Conservation (phyloP, 2,329 filamentous ascomycete genomes). For the Colletotrichum sp. region DNA sequence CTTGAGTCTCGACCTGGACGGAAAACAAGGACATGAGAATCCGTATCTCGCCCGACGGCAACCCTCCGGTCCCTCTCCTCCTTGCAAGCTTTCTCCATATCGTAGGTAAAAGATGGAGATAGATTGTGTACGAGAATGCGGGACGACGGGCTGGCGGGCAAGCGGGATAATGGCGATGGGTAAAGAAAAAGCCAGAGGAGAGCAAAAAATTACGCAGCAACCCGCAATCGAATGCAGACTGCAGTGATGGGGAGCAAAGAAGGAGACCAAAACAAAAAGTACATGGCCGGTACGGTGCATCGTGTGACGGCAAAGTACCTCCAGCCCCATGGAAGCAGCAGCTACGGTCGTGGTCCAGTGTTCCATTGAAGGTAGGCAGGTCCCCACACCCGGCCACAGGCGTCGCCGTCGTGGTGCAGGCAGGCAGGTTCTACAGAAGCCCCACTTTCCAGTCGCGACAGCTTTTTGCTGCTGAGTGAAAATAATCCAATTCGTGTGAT, state of each 20-base stretch:
- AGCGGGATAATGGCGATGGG: background rate
- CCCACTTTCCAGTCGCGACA: slow-evolving; percentile 2
- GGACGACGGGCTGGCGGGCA: background rate
- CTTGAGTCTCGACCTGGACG: background rate
- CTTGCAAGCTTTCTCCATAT: background rate
- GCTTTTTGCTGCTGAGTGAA: slow-evolving; percentile 21
- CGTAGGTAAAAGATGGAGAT: background rate
- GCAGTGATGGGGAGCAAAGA: background rate
- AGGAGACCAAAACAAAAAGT: background rate
- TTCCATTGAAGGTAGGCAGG: background rate
- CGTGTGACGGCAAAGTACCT: background rate
- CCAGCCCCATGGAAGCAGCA: background rate
- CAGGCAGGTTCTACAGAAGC: background rate
- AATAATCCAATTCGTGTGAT: slow-evolving; percentile 21
- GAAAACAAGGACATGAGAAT: background rate
- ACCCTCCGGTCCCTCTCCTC: background rate
- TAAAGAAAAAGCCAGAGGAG: background rate
- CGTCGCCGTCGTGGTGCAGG: background rate
- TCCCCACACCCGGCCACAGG: background rate
- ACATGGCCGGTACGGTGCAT: background rate
- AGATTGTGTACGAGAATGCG: background rate
- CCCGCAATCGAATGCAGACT: background rate
- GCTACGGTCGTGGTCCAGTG: background rate
- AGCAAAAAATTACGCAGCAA: background rate
- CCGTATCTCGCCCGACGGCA: background rate